phyloP scores from a whole-genome alignment of 1,139 yeast species.

The Pichia sp. region DNA sequence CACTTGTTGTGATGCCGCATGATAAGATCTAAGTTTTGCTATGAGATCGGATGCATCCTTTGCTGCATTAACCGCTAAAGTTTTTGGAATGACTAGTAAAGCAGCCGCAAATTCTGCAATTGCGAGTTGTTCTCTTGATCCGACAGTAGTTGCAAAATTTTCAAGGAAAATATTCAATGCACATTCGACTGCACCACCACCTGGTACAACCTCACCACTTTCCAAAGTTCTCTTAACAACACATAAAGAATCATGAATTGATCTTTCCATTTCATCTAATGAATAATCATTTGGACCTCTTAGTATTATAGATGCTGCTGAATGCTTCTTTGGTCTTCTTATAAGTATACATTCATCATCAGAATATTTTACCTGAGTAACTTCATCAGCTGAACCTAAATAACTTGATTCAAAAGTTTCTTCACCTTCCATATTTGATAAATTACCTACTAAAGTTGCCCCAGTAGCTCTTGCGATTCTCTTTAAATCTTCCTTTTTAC shows the following conservation, averaged over 20 bases:
- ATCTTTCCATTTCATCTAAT: constrained; percentile 95
- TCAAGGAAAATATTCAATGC: constrained; percentile 93
- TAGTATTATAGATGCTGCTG: constrained; percentile 83
- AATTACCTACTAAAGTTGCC: constrained; percentile 78
- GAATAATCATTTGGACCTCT: constrained; percentile 97
- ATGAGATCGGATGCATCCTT: constrained; percentile 93
- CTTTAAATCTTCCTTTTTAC: constrained; percentile 93
- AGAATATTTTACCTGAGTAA: constrained; percentile 81
- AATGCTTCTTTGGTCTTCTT: constrained; percentile 90
- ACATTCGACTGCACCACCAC: constrained; percentile 98
- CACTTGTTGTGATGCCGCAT: constrained; percentile 90
- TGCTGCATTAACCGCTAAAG: constrained; percentile 95
- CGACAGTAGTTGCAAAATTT: constrained; percentile 95
- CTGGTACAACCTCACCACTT: constrained; percentile 92
- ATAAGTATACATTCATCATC: constrained; percentile 97
- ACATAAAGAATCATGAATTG: constrained; percentile 81
- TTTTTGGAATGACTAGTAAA: constrained; percentile 87
- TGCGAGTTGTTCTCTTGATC: constrained; percentile 96
- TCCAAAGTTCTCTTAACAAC: constrained; percentile 96
- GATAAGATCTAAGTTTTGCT: constrained; percentile 92
- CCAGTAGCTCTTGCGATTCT: constrained; percentile 98
- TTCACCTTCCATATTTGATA: constrained; percentile 95
- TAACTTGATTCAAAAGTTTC: constrained; percentile 88
- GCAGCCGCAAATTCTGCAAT: constrained; percentile 96
- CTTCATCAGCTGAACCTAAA: constrained; percentile 89